These are phyloP conservation scores for Chenopodium album DNA, from an alignment of 148 eudicot genomes.

Conservation along the genomic window DNA sequence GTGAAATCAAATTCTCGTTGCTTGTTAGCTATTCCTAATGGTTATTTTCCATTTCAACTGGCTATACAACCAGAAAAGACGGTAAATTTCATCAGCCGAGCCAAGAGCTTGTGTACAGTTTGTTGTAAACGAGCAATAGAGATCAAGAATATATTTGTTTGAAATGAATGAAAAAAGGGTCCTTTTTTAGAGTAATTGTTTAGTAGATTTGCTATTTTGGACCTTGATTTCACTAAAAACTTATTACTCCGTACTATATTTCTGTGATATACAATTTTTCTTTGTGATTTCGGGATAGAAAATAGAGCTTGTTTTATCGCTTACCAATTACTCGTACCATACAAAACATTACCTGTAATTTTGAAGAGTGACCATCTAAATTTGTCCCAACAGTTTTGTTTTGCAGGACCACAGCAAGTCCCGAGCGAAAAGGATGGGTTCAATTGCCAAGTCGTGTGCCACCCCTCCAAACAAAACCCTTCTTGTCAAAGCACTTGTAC, in stretches of 20 bases:
- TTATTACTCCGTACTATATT: no score
- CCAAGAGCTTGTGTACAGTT: slow-evolving; percentile 29
- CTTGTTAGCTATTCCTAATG: slow-evolving; percentile 15
- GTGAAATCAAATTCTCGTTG: slow-evolving; percentile 13
- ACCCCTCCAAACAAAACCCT: no score
- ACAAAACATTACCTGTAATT: no score
- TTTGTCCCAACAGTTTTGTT: neutral
- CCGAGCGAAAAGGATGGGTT: neutral
- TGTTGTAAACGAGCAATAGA: slow-evolving; percentile 25
- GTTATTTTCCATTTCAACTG: slow-evolving; percentile 22
- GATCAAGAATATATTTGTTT: slow-evolving; percentile 19
- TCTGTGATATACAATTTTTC: no score
- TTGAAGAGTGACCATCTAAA: no score
- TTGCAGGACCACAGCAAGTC: neutral
- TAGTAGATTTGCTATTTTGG: neutral
- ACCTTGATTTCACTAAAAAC: neutral
- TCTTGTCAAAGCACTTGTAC: no score
- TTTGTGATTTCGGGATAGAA: no score
- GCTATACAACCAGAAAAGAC: slow-evolving; percentile 18
- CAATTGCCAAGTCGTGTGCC: neutral
- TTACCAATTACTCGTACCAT: no score
- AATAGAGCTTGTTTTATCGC: no score
- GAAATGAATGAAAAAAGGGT: slow-evolving; percentile 2
- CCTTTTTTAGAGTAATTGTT: neutral
- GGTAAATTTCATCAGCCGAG: slow-evolving; percentile 17